phyloP scores from a whole-genome alignment of 768 basidiomycete genomes.

The Leccinum imitatum region DNA sequence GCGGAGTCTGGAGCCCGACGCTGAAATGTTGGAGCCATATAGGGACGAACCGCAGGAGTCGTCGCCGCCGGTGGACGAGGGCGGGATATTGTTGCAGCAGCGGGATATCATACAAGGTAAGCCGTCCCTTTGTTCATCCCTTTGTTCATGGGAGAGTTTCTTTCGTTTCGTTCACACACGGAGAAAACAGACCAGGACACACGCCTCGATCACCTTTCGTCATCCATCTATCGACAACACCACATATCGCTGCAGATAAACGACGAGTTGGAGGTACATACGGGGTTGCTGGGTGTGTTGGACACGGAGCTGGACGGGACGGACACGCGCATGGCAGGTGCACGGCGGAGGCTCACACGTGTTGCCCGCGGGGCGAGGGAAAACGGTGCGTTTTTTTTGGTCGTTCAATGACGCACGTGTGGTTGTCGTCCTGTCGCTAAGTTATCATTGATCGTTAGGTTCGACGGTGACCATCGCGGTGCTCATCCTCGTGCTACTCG shows the following conservation, averaged over 20 bases:
- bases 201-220: conserved; percentile 78
- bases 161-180: conserved; percentile 5
- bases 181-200: conserved; percentile 74
- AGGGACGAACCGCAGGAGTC: conserved; percentile 56
- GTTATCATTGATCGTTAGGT: too few species aligned
- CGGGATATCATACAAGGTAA: conserved; percentile 75
- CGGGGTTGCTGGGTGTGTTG: conserved; percentile 79
- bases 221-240: conserved; percentile 85
- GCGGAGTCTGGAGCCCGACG: too few species aligned
- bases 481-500: too few species aligned
- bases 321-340: conserved; percentile 57
- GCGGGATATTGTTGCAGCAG: conserved; percentile 67
- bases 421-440: too few species aligned
- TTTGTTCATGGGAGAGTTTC: too few species aligned
- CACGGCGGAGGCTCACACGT: conserved; percentile 65
- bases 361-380: conserved; percentile 76
- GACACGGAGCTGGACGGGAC: conserved; percentile 82
- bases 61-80: conserved; percentile 23
- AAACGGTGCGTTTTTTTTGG: conserved; percentile 57
- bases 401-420: too few species aligned
- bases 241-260: conserved; percentile 90
- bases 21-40: conserved; percentile 46
- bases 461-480: too few species aligned
- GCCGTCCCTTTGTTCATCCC: conserved; percentile 11
- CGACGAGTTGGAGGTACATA: conserved; percentile 89